phyloP scores from a whole-genome alignment of 169 alveolate genomes.

The Hepatocystis sp. region DNA sequence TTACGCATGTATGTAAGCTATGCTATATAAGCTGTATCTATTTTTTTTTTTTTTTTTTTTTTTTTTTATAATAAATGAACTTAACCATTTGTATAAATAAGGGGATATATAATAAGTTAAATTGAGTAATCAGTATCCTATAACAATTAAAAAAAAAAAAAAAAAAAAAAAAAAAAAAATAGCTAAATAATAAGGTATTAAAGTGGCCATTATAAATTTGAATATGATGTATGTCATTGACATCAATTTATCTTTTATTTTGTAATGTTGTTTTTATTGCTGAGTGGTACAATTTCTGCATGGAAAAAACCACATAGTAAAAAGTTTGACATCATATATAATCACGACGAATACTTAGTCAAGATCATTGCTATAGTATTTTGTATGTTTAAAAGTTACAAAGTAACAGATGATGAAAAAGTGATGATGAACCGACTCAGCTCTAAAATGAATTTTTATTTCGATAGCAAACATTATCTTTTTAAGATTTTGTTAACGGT shows the following conservation, averaged over 20 bases:
- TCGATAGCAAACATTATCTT: conserved; percentile 37
- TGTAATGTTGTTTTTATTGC: not conserved
- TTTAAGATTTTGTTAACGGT: conserved; percentile 20
- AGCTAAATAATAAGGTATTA: no score
- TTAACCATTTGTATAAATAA: no score
- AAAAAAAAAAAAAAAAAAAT: no score
- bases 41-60: no score
- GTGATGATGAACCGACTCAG: conserved; percentile 76
- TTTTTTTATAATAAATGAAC: no score
- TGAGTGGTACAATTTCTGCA: conserved; percentile 49
- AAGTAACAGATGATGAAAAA: conserved; percentile 68
- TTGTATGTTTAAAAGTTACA: conserved; percentile 74
- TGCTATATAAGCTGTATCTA: no score
- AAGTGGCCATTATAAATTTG: no score
- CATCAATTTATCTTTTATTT: not conserved
- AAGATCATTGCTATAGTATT: conserved; percentile 78
- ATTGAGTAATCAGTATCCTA: no score
- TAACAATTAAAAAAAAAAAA: no score
- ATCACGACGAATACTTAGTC: conserved; percentile 77
- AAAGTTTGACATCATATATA: not conserved
- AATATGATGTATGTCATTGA: no score
- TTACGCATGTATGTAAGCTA: no score
- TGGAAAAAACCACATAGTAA: conserved; percentile 37
- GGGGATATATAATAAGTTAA: no score
- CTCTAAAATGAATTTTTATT: conserved; percentile 28